Evolutionary conservation across 2,329 filamentous ascomycete species (phyloP).

Genomic region (Pseudogymnoascus sp.): DNA sequence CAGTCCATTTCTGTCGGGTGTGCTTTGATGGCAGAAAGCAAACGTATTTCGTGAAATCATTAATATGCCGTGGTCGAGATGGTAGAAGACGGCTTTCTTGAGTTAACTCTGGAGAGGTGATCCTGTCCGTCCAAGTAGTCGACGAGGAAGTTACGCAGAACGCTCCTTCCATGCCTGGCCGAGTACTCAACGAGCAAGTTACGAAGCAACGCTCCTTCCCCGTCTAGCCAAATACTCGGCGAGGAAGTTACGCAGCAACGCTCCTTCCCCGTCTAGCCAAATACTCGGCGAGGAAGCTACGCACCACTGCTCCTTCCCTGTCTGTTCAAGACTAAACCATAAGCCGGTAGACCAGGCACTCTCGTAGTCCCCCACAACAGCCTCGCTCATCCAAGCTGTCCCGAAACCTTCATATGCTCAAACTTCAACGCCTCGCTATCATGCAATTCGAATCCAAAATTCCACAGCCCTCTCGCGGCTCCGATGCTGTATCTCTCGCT

Average conservation of each 20-base stretch:
- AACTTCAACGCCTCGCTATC: not conserved
- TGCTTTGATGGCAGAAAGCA: not conserved
- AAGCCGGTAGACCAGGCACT: not conserved
- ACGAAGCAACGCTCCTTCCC: not conserved
- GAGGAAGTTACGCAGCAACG: not conserved
- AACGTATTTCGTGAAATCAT: not conserved
- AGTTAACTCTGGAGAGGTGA: not conserved
- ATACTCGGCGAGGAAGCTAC: not conserved
- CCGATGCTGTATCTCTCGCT: not conserved
- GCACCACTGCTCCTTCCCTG: not conserved
- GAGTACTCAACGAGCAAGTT: not conserved
- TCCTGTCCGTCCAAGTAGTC: not conserved
- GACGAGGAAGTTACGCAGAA: not conserved
- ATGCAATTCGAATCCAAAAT: conserved; percentile 16
- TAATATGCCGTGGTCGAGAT: not conserved
- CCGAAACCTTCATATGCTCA: conserved; percentile 6
- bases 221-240: not conserved
- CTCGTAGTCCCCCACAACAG: not conserved
- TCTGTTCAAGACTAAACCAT: not conserved
- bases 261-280: not conserved
- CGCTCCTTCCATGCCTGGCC: not conserved
- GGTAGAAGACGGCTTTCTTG: not conserved
- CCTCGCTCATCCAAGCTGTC: not conserved
- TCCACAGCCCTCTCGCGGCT: conserved; percentile 12
- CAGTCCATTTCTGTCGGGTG: not conserved